Percentiles rank a stretch among this genome's conserved stretches.
These are phyloP conservation scores for Paecilomyces sp. DNA, from an alignment of 2,329 filamentous ascomycete genomes.

Conservation along the genomic window DNA sequence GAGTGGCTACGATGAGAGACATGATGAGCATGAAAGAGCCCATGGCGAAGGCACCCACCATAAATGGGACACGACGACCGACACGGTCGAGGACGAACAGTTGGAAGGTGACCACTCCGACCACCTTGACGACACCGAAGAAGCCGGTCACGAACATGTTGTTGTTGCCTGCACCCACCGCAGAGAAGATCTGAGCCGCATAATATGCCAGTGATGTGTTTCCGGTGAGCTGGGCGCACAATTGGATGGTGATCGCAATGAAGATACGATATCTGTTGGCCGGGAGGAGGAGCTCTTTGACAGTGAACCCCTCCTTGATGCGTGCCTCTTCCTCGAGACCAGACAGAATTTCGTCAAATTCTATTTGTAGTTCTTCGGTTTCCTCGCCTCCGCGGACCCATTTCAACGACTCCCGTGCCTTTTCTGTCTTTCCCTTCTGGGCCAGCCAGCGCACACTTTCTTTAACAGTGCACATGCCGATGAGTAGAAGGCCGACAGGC, in stretches of 20 bases:
- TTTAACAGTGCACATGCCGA: constrained; percentile 44
- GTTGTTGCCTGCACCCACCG: constrained; percentile 43
- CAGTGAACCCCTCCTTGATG: constrained; percentile 39
- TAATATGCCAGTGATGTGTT: constrained; percentile 48
- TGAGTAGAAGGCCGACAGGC: constrained; percentile 39
- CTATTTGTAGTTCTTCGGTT: constrained; percentile 22
- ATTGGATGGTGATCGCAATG: constrained; percentile 45
- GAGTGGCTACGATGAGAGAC: constrained; percentile 40
- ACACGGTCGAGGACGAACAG: constrained; percentile 45
- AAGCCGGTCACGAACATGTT: constrained; percentile 46
- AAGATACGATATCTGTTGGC: constrained; percentile 44
- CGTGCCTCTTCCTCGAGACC: constrained; percentile 43
- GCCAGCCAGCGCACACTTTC: constrained; percentile 45
- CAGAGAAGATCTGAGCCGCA: constrained; percentile 45
- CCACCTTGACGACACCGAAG: constrained; percentile 47
- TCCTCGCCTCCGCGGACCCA: constrained; percentile 47
- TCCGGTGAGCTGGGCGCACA: constrained; percentile 44
- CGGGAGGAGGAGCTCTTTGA: constrained; percentile 41
- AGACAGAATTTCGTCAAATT: constrained; percentile 33
- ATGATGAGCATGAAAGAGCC: constrained; percentile 48
- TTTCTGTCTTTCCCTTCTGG: constrained; percentile 38
- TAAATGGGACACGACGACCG: constrained; percentile 43
- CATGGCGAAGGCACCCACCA: constrained; percentile 45
- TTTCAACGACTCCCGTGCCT: constrained; percentile 42
- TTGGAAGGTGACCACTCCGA: constrained; percentile 41